Evolutionary conservation across 768 basidiomycete species (phyloP).

Genomic region (Porpolomopsis calyptriformis): DNA sequence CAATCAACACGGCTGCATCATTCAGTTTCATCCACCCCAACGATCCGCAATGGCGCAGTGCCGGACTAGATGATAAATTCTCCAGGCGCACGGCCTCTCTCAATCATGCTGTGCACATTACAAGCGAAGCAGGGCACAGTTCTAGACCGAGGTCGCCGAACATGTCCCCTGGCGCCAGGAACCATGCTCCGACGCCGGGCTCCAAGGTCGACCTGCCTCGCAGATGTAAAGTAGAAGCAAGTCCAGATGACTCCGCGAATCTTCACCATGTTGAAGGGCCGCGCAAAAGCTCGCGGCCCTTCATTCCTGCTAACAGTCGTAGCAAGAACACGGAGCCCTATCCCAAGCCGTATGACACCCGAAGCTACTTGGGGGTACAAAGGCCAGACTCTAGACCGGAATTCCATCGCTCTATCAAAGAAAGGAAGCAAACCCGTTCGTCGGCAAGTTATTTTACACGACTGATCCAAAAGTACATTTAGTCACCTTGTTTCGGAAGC

Average conservation of each 20-base stretch:
- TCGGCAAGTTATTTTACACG: neutral
- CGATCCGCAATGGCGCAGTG: conserved; percentile 31
- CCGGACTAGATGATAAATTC: neutral
- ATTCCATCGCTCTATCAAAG: no score
- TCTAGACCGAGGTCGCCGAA: conserved; percentile 3
- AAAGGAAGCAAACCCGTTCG: no score
- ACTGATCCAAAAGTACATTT: neutral
- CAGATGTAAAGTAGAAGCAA: conserved; percentile 20
- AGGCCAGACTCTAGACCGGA: no score
- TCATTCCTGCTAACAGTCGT: no score
- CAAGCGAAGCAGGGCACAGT: no score
- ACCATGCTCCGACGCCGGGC: conserved; percentile 26
- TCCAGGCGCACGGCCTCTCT: neutral
- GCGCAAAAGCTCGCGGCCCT: no score
- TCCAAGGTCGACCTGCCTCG: conserved; percentile 36
- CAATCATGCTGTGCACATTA: neutral
- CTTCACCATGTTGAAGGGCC: no score
- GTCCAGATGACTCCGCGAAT: conserved; percentile 8
- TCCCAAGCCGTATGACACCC: no score
- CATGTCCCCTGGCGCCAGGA: conserved; percentile 12
- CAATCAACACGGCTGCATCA: neutral
- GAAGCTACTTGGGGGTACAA: no score
- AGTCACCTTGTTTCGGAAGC: neutral
- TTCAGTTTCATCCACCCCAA: conserved; percentile 39
- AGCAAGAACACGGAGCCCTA: no score